phyloP scores from a whole-genome alignment of 345 rosid species.

The Arabidopsis suecica region DNA sequence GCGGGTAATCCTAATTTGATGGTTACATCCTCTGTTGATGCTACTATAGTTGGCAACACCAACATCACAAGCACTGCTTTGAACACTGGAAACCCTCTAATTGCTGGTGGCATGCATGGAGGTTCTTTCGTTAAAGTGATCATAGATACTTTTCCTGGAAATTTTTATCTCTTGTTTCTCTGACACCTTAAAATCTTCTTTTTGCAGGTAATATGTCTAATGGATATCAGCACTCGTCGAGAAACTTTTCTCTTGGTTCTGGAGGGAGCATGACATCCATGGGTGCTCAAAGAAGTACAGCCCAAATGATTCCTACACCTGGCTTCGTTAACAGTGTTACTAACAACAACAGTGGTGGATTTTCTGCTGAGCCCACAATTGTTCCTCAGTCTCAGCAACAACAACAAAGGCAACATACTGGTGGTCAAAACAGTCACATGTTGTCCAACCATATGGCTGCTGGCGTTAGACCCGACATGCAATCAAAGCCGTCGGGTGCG shows the following conservation, averaged over 20 bases:
- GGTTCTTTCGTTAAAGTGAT: constrained; percentile 58
- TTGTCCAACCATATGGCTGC: constrained; percentile 67
- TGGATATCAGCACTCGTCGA: constrained; percentile 71
- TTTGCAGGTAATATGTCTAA: constrained; percentile 66
- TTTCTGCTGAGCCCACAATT: constrained; percentile 72
- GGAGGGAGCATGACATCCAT: constrained; percentile 75
- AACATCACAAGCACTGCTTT: constrained; percentile 54
- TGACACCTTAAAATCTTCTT: constrained; percentile 30
- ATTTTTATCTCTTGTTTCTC: constrained; percentile 26
- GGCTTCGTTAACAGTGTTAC: constrained; percentile 59
- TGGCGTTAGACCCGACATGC: constrained; percentile 70
- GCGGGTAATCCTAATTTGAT: constrained; percentile 57
- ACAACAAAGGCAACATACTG: constrained; percentile 68
- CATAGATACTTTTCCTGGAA: constrained; percentile 45
- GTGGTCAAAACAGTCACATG: constrained; percentile 72
- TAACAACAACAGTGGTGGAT: constrained; percentile 56
- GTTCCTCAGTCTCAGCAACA: constrained; percentile 66
- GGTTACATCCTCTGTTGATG: constrained; percentile 65
- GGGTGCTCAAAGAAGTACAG: constrained; percentile 65
- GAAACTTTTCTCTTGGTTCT: constrained; percentile 68
- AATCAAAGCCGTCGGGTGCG: constrained; percentile 69
- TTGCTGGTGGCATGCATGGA: constrained; percentile 60
- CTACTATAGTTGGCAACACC: constrained; percentile 58
- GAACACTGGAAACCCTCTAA: constrained; percentile 57
- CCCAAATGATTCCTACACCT: constrained; percentile 97